Evolutionary conservation across 768 basidiomycete species (phyloP), one percentile per base, ranked within the genome.

Genomic region (Tephrocybe sp.): DNA sequence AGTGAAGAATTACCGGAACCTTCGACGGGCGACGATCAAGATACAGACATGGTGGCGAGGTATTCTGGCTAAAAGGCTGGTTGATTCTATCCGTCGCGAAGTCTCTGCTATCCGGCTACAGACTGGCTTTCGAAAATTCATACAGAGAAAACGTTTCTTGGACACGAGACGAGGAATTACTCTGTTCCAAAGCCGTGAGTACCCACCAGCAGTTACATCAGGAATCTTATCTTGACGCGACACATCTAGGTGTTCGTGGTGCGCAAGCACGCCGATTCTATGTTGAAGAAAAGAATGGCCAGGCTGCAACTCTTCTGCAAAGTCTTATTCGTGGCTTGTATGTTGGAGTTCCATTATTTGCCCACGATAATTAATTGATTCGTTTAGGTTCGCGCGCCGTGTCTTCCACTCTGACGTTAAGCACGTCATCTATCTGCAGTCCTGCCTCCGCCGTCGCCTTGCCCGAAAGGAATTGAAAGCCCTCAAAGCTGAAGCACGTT

Each of bases 11-110:
- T 99, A 95, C 61, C 79, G 78, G 49, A 69, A 76, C 46, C 75
- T 93, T 38, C 83, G 92, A 27, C 63, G 59, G 3, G 82, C 88
- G 21, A 83, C 93, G 1, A 87, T 98, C 66, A 85, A 72, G 62
- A 86, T 99, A 30, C 97, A 99, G 67, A 86, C 91, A 0, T 89
- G 92, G 87, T 98, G 93, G 92, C 81, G 96, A 53, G 87, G 90
- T n/a, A 79, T 92, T 38, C 58, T 85, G 56, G 96, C 94, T 1
- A 80, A 74, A 63, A 76, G 77, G 46, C 71, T 90, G 21, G 91
- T 89, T 11, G 78, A 86, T 57, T 70, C 68, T 49, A 80, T 94
- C 49, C 79, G 89, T 50, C 79, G 83, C 47, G 81, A 94, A 65
- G 79, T 76, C 18, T 84, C 90, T 19, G 92, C 92, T 9, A 74